These are phyloP conservation scores for Xylona heveae DNA, from an alignment of 495 filamentous ascomycete species.

Conservation along the genomic window DNA sequence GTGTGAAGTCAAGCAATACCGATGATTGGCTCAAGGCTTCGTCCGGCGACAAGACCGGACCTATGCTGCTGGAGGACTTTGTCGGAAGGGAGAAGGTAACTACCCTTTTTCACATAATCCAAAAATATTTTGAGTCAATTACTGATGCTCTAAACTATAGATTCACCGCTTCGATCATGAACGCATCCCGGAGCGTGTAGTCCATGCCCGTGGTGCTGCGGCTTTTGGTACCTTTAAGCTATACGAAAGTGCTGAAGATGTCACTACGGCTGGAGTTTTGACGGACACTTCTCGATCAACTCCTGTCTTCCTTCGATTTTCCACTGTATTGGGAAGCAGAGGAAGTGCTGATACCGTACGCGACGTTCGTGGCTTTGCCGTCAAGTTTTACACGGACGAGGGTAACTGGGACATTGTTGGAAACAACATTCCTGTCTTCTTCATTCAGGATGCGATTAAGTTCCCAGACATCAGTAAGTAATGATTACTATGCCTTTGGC, in stretches of 20 bases:
- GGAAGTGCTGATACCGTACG: constrained; percentile 65
- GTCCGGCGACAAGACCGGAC: constrained; percentile 39
- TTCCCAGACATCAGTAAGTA: constrained; percentile 57
- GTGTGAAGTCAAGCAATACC: constrained; percentile 47
- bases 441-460: constrained; percentile 52
- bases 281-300: constrained; percentile 66
- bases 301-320: constrained; percentile 64
- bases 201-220: constrained; percentile 67
- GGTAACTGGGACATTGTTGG: constrained; percentile 42
- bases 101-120: background rate
- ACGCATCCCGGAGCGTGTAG: constrained; percentile 71
- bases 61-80: constrained; percentile 62
- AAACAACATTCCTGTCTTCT: constrained; percentile 47
- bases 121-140: background rate
- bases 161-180: constrained; percentile 73
- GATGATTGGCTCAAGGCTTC: constrained; percentile 62
- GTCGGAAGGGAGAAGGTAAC: constrained; percentile 57
- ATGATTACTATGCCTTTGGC: too few species aligned
- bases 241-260: constrained; percentile 42
- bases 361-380: constrained; percentile 63
- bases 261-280: constrained; percentile 49
- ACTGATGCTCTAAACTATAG: constrained; percentile 18
- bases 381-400: constrained; percentile 52
- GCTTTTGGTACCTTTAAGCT: constrained; percentile 70
- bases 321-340: constrained; percentile 57